phyloP scores from a whole-genome alignment of 129 eudicot species.

The Pittosporum tobira region DNA sequence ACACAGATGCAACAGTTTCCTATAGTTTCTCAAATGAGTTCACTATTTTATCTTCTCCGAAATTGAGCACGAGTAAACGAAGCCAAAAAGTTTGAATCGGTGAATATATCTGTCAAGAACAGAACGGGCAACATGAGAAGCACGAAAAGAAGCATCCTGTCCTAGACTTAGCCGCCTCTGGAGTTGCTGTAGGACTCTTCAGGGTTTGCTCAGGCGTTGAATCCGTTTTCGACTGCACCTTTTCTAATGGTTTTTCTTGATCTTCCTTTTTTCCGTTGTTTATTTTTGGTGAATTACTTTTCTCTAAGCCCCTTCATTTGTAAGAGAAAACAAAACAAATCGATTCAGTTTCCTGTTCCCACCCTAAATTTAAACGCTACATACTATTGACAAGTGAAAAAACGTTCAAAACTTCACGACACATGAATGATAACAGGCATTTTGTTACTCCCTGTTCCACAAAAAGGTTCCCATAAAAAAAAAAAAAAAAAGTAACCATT shows the following conservation, averaged over 20 bases:
- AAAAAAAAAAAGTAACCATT: no score
- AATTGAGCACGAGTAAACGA: not conserved
- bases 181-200: conserved; percentile 18
- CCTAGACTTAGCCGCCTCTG: not conserved
- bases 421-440: no score
- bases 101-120: not conserved
- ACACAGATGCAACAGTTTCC: no score
- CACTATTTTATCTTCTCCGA: no score
- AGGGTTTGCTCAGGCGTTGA: conserved; percentile 7
- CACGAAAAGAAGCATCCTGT: conserved; percentile 44
- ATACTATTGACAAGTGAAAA: no score
- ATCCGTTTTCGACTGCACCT: conserved; percentile 1
- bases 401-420: no score
- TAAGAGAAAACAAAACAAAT: not conserved
- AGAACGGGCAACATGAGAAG: conserved; percentile 25
- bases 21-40: no score
- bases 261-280: not conserved
- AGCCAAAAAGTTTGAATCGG: not conserved
- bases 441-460: no score
- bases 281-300: conserved; percentile 13
- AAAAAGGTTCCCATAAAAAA: no score
- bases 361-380: no score
- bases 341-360: not conserved
- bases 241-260: conserved; percentile 9
- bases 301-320: conserved; percentile 12